Base-by-base conservation (phyloP, 306 rosid genomes). In the Glycine latifolia region DNA sequence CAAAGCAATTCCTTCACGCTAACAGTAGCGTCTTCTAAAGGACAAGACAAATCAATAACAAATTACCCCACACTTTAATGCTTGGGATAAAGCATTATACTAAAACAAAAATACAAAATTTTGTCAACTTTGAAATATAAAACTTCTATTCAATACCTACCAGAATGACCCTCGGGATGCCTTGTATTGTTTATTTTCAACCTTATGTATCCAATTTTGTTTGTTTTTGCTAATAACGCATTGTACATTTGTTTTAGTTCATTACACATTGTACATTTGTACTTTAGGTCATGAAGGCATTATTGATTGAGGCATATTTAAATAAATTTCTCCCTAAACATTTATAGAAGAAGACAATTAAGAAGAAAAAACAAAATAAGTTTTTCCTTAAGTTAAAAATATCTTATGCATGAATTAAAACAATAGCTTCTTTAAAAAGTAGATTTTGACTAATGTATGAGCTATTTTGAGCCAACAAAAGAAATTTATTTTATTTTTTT, bases 1-100 rank as follows among this genome's bases (percentile, higher is more conserved):
- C 17, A 65, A 76, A 62, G 33, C 80, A 69, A 75, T 75, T 65
- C 54, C 72, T 69, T 84, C 86, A 82, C 84, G 85, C 76, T 54
- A 85, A 59, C 62, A 70, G 20, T 58, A 59, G 75, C 83, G 37
- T 87, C 81, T 72, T 71, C 53, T 35, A 65, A 75, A 67, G 50
- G 76, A 73, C 26, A 50, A 74, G 71, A 75, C 33, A 55, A 69
- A 49, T 70, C 35, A 71, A 54, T 83, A 75, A 58, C 41, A 60
- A 69, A 69, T 55, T 52, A 56, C 17, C 20, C 49, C 20, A 35
- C 71, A 52, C 3, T 26, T 11, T 20, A 20, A 62, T 11, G 47
- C 7, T 77, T 41, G 35, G 46, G 50, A 65, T 43, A 67, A 69
- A 61, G 17, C 56, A 53, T 53, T 58, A 33, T 52, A 62, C 16